phyloP scores from a whole-genome alignment of 2,329 filamentous ascomycete genomes.

The Xylaria sp. region DNA sequence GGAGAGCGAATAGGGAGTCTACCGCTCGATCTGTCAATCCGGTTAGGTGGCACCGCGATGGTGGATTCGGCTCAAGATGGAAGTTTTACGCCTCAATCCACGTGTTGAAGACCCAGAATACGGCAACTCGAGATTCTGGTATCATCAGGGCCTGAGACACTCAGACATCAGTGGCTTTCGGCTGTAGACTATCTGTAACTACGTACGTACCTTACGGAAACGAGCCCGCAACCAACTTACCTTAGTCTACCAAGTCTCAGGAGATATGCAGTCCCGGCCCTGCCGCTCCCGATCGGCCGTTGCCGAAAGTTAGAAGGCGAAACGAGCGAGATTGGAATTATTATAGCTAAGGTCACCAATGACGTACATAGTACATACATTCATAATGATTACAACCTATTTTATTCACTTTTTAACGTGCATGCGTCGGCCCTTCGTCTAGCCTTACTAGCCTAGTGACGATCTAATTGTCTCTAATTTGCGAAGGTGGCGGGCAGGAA shows the following conservation, averaged over 20 bases:
- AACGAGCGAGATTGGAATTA: background rate
- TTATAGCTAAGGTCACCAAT: background rate
- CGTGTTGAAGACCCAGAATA: constrained; percentile 22
- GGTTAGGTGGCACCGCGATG: constrained; percentile 25
- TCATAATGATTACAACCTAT: background rate
- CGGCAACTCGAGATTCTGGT: constrained; percentile 12
- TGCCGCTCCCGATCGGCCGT: constrained; percentile 36
- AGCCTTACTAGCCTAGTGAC: no score
- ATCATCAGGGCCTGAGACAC: constrained; percentile 34
- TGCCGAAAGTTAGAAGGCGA: constrained; percentile 35
- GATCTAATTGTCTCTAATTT: constrained; percentile 1
- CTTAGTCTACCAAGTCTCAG: constrained; percentile 30
- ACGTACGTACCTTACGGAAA: constrained; percentile 42
- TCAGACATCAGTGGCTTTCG: constrained; percentile 34
- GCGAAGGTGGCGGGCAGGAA: constrained; percentile 5
- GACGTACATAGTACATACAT: constrained; percentile 2
- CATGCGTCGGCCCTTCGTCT: background rate
- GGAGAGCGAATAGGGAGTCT: background rate
- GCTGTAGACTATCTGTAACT: constrained; percentile 35
- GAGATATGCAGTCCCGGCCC: constrained; percentile 28
- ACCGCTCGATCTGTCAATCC: constrained; percentile 4
- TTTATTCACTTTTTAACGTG: background rate
- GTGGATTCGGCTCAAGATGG: constrained; percentile 26
- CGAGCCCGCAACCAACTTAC: constrained; percentile 28
- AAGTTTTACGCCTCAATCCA: constrained; percentile 33